Percentiles rank a stretch among this genome's conserved stretches.
Conservation (phyloP, 129 eudicot genomes). For the Lactuca saligna region DNA sequence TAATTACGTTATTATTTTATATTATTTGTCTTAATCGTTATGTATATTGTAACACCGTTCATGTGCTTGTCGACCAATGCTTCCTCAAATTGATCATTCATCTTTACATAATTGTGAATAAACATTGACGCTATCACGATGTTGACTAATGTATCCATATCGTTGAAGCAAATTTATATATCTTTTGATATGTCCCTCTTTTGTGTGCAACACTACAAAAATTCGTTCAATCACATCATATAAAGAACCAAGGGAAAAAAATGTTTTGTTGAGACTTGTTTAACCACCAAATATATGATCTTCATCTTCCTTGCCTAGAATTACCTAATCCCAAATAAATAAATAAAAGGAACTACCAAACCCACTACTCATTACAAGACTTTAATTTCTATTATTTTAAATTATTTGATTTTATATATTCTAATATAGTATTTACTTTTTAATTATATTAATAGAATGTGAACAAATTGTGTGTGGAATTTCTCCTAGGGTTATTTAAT, state of each 20-base stretch:
- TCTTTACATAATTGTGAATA: background rate
- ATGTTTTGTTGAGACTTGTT: conserved; percentile 29
- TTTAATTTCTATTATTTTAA: too few species aligned
- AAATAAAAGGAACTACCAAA: background rate
- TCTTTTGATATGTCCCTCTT: background rate
- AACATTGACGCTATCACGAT: background rate
- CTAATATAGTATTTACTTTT: background rate
- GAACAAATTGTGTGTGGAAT: background rate
- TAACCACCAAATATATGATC: conserved; percentile 21
- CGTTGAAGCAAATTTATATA: background rate
- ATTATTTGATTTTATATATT: background rate
- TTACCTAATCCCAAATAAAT: conserved; percentile 17
- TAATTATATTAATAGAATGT: too few species aligned
- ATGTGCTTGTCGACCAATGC: too few species aligned
- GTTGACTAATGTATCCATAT: background rate
- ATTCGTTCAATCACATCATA: background rate
- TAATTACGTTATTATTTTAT: too few species aligned
- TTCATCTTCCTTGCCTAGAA: conserved; percentile 23
- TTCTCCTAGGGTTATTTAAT: background rate
- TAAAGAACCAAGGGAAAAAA: background rate
- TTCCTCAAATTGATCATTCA: too few species aligned
- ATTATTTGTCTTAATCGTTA: too few species aligned
- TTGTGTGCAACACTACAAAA: background rate
- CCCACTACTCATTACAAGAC: conserved; percentile 8
- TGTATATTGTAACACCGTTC: too few species aligned